Conservation (phyloP, 345 rosid species). For the Eucalyptus pauciflora region DNA sequence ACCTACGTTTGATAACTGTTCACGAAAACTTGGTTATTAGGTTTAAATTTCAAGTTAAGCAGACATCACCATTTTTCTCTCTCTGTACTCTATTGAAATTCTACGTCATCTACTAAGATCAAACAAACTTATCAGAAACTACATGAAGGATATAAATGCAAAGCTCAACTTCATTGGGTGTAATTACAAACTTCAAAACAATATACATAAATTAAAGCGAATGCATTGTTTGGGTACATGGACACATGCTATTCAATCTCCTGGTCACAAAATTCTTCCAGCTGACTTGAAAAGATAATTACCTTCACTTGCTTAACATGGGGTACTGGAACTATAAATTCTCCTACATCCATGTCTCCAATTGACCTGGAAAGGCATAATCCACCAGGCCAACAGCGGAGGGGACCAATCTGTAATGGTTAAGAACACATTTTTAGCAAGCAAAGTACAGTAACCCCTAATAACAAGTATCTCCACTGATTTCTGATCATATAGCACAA, state of each 20-base stretch:
- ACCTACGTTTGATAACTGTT: slow-evolving; percentile 67
- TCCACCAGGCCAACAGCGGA: slow-evolving; percentile 95
- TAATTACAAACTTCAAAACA: neutral
- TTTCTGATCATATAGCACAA: neutral
- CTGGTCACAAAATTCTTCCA: neutral
- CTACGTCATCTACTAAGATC: neutral
- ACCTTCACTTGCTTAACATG: slow-evolving; percentile 94
- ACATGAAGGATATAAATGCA: neutral
- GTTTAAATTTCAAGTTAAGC: neutral
- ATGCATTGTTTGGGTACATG: neutral
- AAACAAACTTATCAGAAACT: neutral
- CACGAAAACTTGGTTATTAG: neutral
- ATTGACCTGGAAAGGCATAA: slow-evolving; percentile 92
- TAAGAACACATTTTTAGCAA: neutral
- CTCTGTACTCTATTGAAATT: neutral
- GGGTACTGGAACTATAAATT: slow-evolving; percentile 85
- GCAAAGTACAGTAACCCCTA: neutral
- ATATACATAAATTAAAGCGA: neutral
- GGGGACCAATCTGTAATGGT: slow-evolving; percentile 58
- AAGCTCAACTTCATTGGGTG: neutral
- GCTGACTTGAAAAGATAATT: neutral
- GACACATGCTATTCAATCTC: neutral
- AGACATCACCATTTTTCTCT: neutral
- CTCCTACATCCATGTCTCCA: slow-evolving; percentile 93
- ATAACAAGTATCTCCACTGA: neutral